A percentile compares a stretch with the other conserved stretches of the same genome.
These are phyloP conservation scores for Huntiella omanensis DNA, from an alignment of 2,329 filamentous ascomycete genomes.

Conservation along the genomic window DNA sequence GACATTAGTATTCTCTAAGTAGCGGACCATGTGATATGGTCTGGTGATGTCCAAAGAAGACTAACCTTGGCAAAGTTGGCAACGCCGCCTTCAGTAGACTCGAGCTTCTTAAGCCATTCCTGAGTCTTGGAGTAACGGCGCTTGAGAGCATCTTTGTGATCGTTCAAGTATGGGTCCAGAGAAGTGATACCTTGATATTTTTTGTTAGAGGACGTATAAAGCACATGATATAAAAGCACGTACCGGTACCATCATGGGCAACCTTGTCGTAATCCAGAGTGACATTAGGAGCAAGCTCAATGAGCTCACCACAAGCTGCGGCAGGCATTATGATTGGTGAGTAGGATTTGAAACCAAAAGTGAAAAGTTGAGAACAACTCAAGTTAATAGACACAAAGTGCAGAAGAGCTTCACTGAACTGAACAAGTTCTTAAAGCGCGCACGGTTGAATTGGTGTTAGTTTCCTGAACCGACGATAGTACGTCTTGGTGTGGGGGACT, in stretches of 20 bases:
- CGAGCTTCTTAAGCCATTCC: conserved; percentile 69
- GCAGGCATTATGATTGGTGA: conserved; percentile 5
- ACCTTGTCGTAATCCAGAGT: conserved; percentile 16
- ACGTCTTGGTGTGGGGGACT: too few species aligned
- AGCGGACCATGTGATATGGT: not conserved
- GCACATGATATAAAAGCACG: conserved; percentile 13
- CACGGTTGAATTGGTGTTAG: too few species aligned
- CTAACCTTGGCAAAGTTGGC: conserved; percentile 73
- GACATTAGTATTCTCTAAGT: not conserved
- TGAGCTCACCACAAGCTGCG: conserved; percentile 6
- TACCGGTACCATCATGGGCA: conserved; percentile 56
- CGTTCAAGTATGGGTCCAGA: conserved; percentile 76
- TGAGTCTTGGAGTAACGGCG: conserved; percentile 62
- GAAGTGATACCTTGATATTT: conserved; percentile 51
- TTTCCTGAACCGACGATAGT: too few species aligned
- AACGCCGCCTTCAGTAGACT: conserved; percentile 69
- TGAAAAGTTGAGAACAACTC: not conserved
- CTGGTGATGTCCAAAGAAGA: not conserved
- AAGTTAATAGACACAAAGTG: not conserved
- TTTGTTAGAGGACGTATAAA: not conserved
- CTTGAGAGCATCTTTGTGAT: conserved; percentile 62
- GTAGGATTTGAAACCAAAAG: not conserved
- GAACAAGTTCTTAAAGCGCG: too few species aligned
- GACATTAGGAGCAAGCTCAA: conserved; percentile 11
- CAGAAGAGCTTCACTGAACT: not conserved